Base-by-base conservation (phyloP, 2,329 filamentous ascomycete genomes). In the Byssochlamys sp. region DNA sequence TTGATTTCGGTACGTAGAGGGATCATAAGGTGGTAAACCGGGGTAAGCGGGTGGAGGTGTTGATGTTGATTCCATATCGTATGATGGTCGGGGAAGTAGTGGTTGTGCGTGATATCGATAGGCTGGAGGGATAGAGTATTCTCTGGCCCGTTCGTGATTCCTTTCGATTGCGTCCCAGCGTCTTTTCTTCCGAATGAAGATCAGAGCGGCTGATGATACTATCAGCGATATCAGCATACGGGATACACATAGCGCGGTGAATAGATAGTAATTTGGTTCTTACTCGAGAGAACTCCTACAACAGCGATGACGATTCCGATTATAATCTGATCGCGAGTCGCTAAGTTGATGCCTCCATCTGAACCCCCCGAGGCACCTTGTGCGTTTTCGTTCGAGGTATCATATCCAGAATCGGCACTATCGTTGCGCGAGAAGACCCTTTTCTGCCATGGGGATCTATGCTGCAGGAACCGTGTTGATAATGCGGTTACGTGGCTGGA, bases 281-380 rank as follows among this genome's bases (percentile, higher is more conserved):
- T 61, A 70, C 68, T 66, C 2, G 63, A 62, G 57, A 67, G 60
- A 49, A 61, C 57, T 14, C 56, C 63, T 53, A 69, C 59, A 9
- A 63, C 62, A n/a, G 67, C 67, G 1, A 70, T 59, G 0, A 70
- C 67, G 2, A 67, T 65, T 3, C 67, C 68, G 50, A 70, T 66
- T 35, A 67, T 66, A 7, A 67, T 65, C 55, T 60, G 58, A 7
- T 58, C 55, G n/a, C 51, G 48, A 24, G 53, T 56, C 39, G 60
- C 59, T 52, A 62, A 9, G 39, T 35, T 27, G 19, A 56, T 49
- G 7, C 56, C 58, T n/a, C 57, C 53, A 48, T 52, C 53, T 14
- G 49, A 49, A 27, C 10, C 6, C 4, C 57, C 57, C 27, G 59
- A 57, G 4, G 59, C 59, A 25, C 59, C 60, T 58, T 62, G 12